Base-by-base conservation (phyloP, 176 grass and related monocot genomes). In the Eleusine coracana region DNA sequence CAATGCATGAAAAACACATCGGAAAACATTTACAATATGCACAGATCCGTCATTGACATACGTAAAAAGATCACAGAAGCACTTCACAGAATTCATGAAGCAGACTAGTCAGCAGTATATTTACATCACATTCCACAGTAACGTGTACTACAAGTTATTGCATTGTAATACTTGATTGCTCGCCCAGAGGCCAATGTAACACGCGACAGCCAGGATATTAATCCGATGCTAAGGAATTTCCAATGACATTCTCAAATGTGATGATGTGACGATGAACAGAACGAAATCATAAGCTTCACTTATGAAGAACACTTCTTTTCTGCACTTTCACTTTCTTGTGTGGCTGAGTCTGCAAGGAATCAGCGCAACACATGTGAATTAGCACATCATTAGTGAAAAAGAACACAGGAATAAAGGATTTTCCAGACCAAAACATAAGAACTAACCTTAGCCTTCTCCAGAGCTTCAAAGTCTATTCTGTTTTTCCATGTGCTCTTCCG, bases 401-500 rank as follows among this genome's bases (percentile, higher is more conserved):
- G 34, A 67, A 18, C 2, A 75, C 17, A 66, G 18, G 15, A 65
- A 21, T 6, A 28, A 10, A 27, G 1, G 44, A 27, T 1, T 84
- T 16, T 14, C 29, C 17, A 76, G 54, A 76, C 13, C 61, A 1
- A 63, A 50, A 45, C 5, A 77, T 34, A 10, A 27, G 42, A 68
- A 80, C 72, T 66, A 86, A 95, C 92, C 88, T 97, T 94, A 2
- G 81, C 74, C 64, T 91, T 94, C 74, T 86, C 80, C 31, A 92
- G 60, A 69, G 95, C 84, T 72, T 92, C 90, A 5, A 74, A 87
- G 67, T 97, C 84, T 80, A 89, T 90, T 65, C 90, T 85, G 62
- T 83, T 90, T 86, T 94, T 97, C 92, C 95, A 97, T 64, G 90
- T 92, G 83, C 90, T 97, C 78, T 89, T 94, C 1, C 66, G 69